phyloP scores from a whole-genome alignment of 176 grass and related monocot species.

The Rhynchospora breviuscula region DNA sequence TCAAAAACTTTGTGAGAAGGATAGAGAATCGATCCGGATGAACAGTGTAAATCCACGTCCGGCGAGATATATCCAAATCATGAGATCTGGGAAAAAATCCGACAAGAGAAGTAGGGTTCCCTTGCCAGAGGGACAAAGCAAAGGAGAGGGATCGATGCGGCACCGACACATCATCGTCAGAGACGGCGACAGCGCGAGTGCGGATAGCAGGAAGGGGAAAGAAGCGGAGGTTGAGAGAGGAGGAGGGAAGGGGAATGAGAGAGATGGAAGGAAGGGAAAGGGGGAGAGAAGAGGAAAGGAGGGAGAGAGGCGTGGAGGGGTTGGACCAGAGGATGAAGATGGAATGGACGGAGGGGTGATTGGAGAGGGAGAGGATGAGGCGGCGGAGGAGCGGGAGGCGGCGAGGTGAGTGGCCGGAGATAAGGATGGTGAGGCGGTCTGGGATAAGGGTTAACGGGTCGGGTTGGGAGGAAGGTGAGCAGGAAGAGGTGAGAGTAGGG shows the following conservation, averaged over 20 bases:
- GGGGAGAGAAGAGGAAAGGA: constrained; percentile 20
- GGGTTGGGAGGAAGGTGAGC: constrained; percentile 17
- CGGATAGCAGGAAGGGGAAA: constrained; percentile 50
- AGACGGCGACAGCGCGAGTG: constrained; percentile 48
- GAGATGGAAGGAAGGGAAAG: constrained; percentile 34
- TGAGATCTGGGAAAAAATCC: constrained; percentile 83
- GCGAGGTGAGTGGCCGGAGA: constrained; percentile 64
- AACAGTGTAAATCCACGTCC: constrained; percentile 59
- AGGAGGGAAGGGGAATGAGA: constrained; percentile 38
- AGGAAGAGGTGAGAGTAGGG: constrained; percentile 10
- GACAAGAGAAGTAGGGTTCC: constrained; percentile 26
- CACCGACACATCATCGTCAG: constrained; percentile 61
- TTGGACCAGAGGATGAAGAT: constrained; percentile 76
- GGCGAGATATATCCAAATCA: constrained; percentile 49
- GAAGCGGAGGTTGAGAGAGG: constrained; percentile 85
- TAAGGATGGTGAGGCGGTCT: constrained; percentile 69
- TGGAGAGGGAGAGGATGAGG: constrained; percentile 43
- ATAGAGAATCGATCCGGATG: constrained; percentile 71
- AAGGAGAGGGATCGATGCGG: constrained; percentile 45
- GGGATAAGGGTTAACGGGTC: constrained; percentile 28
- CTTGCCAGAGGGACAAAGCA: constrained; percentile 52
- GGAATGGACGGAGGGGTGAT: constrained; percentile 44
- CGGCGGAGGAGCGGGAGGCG: constrained; percentile 60
- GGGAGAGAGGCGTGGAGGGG: constrained; percentile 34
- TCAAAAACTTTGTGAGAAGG: constrained; percentile 77